phyloP scores from a whole-genome alignment of 441 rosid species.

The Bocquillonia castaneifolia region DNA sequence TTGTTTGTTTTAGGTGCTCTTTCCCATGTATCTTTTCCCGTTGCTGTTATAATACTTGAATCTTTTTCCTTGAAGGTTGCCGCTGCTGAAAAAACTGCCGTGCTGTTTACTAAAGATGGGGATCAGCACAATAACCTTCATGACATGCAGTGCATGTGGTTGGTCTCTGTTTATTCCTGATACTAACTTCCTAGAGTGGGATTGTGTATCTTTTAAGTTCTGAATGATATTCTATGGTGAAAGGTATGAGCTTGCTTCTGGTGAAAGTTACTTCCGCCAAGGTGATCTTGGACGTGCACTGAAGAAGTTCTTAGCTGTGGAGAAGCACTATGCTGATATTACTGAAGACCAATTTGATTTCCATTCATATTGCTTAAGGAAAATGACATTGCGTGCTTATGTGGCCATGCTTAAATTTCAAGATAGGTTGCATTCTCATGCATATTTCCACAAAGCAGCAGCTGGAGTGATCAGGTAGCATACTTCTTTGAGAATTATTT shows the following conservation, averaged over 20 bases:
- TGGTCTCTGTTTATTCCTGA: slow-evolving; percentile 28
- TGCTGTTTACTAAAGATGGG: slow-evolving; percentile 95
- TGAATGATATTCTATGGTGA: slow-evolving; percentile 20
- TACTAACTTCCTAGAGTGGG: slow-evolving; percentile 5
- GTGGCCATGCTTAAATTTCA: slow-evolving; percentile 99
- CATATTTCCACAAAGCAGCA: slow-evolving; percentile 96
- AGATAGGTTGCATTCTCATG: slow-evolving; percentile 90
- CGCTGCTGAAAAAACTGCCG: slow-evolving; percentile 93
- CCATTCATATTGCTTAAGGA: slow-evolving; percentile 96
- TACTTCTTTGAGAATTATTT: slow-evolving; percentile 14
- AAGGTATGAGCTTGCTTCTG: slow-evolving; percentile 99
- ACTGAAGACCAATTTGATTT: slow-evolving; percentile 98
- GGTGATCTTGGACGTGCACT: slow-evolving; percentile 95
- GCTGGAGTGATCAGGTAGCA: slow-evolving; percentile 88
- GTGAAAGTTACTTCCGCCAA: slow-evolving; percentile 95
- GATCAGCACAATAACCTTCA: slow-evolving; percentile 98
- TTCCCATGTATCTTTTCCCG: slow-evolving; percentile 9
- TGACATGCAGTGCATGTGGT: slow-evolving; percentile 99
- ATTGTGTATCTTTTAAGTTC: slow-evolving; percentile 20
- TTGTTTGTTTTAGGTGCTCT: slow-evolving; percentile 12
- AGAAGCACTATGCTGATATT: slow-evolving; percentile 99
- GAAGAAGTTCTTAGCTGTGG: slow-evolving; percentile 94
- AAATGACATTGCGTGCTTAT: slow-evolving; percentile 96
- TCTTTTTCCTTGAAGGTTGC: slow-evolving; percentile 52
- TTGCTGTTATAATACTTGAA: slow-evolving; percentile 11